Base-by-base conservation (phyloP, 495 filamentous ascomycete genomes). In the Polyplosphaeria fusca region DNA sequence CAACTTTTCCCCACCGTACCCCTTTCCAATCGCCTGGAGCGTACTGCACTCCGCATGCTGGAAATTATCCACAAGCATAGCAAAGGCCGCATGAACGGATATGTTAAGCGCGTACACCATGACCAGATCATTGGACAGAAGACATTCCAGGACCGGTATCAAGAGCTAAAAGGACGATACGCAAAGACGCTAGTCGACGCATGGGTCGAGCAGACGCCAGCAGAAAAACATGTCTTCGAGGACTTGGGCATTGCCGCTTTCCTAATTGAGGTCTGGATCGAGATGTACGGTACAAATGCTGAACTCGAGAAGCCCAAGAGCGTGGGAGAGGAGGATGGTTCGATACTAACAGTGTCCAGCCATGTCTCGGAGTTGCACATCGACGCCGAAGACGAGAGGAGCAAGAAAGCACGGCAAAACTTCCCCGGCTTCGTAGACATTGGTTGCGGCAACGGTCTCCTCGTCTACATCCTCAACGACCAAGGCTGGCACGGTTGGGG, bases 341-440 rank as follows among this genome's bases (percentile, higher is more conserved):
- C n/a, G n/a, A n/a, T n/a, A n/a, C n/a, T n/a, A n/a, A n/a, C n/a
- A n/a, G n/a, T n/a, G n/a, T n/a, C n/a, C n/a, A n/a, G n/a, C n/a
- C n/a, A n/a, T n/a, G n/a, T n/a, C n/a, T n/a, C n/a, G n/a, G n/a
- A n/a, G n/a, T n/a, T n/a, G n/a, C 30, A 35, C 7, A 7, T 14
- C 7, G 14, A 35, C 7, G 39, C 9, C 16, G 45, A 46, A 3
- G 43, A 41, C 12, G 28, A 13, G n/a, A 16, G 30, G 9, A 7
- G 12, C 14, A 40, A 52, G 23, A 26, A 48, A 7, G 43, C 16
- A n/a, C 54, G 24, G 28, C 27, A 26, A 60, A 57, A 48, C 0
- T 96, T 95, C 64, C 88, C 89, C 0, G 90, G 92, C 4, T 98
- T 98, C 64, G 88, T 96, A 9, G 94, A 97, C 66, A 86, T 98